Evolutionary conservation across 2,329 filamentous ascomycete species (phyloP).

Genomic region (Elsinoe necatrix): DNA sequence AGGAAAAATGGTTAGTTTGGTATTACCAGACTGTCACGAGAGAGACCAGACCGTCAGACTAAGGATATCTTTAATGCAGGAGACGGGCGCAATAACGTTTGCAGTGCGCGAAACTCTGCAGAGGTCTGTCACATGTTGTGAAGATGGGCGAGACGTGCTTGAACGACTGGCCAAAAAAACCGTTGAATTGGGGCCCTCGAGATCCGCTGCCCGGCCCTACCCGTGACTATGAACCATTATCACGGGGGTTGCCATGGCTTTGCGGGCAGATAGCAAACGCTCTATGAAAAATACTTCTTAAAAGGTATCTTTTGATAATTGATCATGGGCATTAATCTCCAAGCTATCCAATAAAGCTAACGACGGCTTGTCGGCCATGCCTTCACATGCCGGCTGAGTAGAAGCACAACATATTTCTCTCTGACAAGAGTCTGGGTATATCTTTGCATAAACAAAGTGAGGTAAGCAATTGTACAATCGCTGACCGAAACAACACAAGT

Average conservation of each 20-base stretch:
- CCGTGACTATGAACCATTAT: neutral
- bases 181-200: neutral
- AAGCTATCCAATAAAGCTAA: conserved; percentile 6
- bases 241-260: conserved; percentile 7
- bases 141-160: neutral
- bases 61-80: conserved; percentile 11
- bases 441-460: neutral
- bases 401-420: neutral
- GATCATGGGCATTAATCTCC: conserved; percentile 2
- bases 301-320: neutral
- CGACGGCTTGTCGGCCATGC: neutral
- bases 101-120: neutral
- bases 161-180: conserved; percentile 9
- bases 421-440: conserved; percentile 6
- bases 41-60: conserved; percentile 4
- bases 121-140: conserved; percentile 9
- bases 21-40: neutral
- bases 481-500: neutral
- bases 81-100: conserved; percentile 1
- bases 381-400: neutral
- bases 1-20: conserved; percentile 2
- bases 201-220: neutral
- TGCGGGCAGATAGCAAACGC: conserved; percentile 11
- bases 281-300: neutral
- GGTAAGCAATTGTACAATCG: neutral